These are phyloP conservation scores for Cytospora mali DNA, from an alignment of 2,329 filamentous ascomycete genomes.

Conservation along the genomic window DNA sequence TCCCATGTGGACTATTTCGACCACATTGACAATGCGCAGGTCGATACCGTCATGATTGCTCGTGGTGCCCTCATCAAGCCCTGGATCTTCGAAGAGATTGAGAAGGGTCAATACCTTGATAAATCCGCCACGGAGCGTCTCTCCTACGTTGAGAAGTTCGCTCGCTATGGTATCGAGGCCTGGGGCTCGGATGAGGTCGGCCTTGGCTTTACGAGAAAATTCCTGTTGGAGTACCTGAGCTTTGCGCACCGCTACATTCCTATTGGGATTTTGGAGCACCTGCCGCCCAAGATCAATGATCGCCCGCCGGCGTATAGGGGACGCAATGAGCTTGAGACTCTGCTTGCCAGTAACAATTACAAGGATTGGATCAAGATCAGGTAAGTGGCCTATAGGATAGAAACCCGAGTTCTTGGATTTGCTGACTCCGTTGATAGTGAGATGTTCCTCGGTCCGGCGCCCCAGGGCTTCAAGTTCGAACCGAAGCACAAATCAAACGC, in stretches of 20 bases:
- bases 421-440: constrained; percentile 60
- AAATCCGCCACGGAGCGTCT: constrained; percentile 90
- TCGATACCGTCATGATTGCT: constrained; percentile 97
- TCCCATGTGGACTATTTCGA: constrained; percentile 86
- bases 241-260: constrained; percentile 93
- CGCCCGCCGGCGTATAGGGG: constrained; percentile 82
- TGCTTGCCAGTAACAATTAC: constrained; percentile 88
- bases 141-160: constrained; percentile 84
- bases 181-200: constrained; percentile 97
- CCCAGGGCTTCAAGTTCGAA: constrained; percentile 89
- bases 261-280: constrained; percentile 80
- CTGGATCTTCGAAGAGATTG: constrained; percentile 98
- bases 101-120: constrained; percentile 88
- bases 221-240: constrained; percentile 93
- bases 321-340: constrained; percentile 88
- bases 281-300: constrained; percentile 88
- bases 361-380: constrained; percentile 99
- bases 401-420: background rate
- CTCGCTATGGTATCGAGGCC: constrained; percentile 84
- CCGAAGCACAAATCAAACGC: constrained; percentile 97
- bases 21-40: constrained; percentile 74
- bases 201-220: constrained; percentile 85
- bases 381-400: constrained; percentile 58
- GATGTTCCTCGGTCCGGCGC: constrained; percentile 93
- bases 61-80: constrained; percentile 95